A percentile compares a stretch with the other conserved stretches of the same genome.
phyloP scores from a whole-genome alignment of 176 grass and related monocot species.

The Avena sativa region DNA sequence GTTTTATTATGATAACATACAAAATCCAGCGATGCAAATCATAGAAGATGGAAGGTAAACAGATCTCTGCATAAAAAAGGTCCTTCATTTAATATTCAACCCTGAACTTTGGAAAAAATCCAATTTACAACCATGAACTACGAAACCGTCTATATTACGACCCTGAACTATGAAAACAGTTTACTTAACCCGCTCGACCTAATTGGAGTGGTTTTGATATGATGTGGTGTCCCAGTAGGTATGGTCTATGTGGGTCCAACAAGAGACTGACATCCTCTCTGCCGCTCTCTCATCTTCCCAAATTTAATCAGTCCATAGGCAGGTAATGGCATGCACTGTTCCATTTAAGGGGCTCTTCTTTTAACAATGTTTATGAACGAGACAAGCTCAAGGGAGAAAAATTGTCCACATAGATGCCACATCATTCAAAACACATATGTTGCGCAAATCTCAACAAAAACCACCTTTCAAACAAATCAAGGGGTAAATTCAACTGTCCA shows the following conservation, averaged over 20 bases:
- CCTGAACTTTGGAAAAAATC: not conserved
- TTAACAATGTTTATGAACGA: not conserved
- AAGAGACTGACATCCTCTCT: not conserved
- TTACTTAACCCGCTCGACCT: not conserved
- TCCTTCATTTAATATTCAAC: conserved; percentile 7
- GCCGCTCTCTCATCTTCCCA: not conserved
- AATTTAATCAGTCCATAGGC: not conserved
- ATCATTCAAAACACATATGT: conserved; percentile 11
- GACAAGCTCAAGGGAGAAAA: conserved; percentile 10
- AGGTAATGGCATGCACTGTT: not conserved
- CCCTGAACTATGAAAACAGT: not conserved
- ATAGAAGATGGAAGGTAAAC: conserved; percentile 23
- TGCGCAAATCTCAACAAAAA: not conserved
- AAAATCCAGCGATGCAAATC: conserved; percentile 18
- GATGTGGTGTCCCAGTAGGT: not conserved
- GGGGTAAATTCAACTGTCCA: conserved; percentile 16
- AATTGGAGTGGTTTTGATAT: conserved; percentile 9
- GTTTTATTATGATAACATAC: conserved; percentile 29
- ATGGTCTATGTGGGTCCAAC: not conserved
- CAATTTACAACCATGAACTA: not conserved
- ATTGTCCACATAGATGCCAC: conserved; percentile 14
- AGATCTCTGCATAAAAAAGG: conserved; percentile 10
- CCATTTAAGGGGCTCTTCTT: not conserved
- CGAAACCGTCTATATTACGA: not conserved
- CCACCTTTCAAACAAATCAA: not conserved